Percentiles rank a stretch among this genome's conserved stretches.
These are phyloP conservation scores for Beta corolliflora DNA, from an alignment of 179 eudicot species.

Conservation along the genomic window DNA sequence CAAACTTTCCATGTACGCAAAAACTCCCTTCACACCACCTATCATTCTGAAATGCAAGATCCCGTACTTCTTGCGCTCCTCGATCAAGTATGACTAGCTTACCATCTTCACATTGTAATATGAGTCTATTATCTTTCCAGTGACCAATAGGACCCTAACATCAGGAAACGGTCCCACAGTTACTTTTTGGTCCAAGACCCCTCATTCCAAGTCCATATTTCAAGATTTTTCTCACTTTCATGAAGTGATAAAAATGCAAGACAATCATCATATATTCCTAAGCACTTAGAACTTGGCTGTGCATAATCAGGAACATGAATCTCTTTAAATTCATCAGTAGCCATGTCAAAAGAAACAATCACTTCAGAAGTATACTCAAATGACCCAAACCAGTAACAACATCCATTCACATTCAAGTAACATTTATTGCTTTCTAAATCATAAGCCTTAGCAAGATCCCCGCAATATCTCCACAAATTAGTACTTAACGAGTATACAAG, in stretches of 20 bases:
- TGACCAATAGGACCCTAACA: constrained; percentile 19
- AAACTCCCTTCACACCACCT: constrained; percentile 18
- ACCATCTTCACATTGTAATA: neutral
- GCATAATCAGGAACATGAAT: constrained; percentile 18
- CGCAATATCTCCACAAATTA: constrained; percentile 27
- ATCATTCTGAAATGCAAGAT: constrained; percentile 3
- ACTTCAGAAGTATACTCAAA: neutral
- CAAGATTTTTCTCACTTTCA: neutral
- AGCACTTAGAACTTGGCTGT: constrained; percentile 8
- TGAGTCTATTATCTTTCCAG: constrained; percentile 13
- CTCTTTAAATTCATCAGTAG: constrained; percentile 10
- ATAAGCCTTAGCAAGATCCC: constrained; percentile 23
- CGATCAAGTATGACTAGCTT: constrained; percentile 17
- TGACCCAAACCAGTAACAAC: constrained; percentile 26
- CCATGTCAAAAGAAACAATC: constrained; percentile 22
- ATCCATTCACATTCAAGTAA: constrained; percentile 15
- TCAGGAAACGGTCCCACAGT: neutral
- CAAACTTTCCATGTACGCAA: constrained; percentile 25
- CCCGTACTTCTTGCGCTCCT: neutral
- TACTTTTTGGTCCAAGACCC: constrained; percentile 19
- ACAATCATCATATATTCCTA: constrained; percentile 19
- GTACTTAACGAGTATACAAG: constrained; percentile 26
- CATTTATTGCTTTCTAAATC: neutral
- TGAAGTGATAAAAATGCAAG: constrained; percentile 16
- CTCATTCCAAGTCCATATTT: constrained; percentile 17